Base-by-base conservation (phyloP, 2,329 filamentous ascomycete species). In the Neopestalotiopsis clavispora region DNA sequence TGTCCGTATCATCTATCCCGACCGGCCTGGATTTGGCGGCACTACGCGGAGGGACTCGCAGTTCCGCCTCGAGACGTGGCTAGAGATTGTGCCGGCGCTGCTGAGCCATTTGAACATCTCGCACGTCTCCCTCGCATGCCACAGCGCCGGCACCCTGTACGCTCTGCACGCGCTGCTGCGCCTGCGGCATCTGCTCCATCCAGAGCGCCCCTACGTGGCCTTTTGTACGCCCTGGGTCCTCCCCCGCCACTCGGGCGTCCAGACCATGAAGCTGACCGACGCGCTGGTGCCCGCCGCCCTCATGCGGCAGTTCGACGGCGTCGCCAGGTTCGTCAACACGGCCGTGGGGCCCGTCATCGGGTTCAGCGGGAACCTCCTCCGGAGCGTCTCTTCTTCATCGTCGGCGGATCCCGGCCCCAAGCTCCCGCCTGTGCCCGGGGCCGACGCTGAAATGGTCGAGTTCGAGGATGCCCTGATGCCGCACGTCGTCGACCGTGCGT, bases 11-110 rank as follows among this genome's bases (percentile, higher is more conserved):
- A 74, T 82, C 67, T 69, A 71, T 67, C 68, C 72, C 0, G 79
- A 82, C 69, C 71, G 80, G 5, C 80, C 81, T 0, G 80, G 80
- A 9, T 75, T 82, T 57, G 80, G 80, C 12, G 75, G 76, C 7
- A 80, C 79, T 5, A 76, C 76, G 17, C 69, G 74, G 7, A 77
- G 75, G 1, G 66, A 69, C 4, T 66, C 72, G 0, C 56, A 70
- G 6, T 63, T 75, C 17, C 70, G 74, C 12, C 68, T 81, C 56
- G 65, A 34, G 1, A 61, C 75, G 7, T 80, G 77, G 76, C 73
- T 78, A 56, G 77, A 75, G 49, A 72, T 75, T 12, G 74, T 80
- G 14, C 69, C 74, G 12, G 77, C 76, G 1, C 73, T 82, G 2
- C 72, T 82, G 12, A 34, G 73, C 28, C 79, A 80, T 64, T 76